Percentiles rank a stretch among this genome's conserved stretches.
Evolutionary conservation across 2,329 filamentous ascomycete genomes (phyloP).

Genomic region (Metarhizium robertsii): DNA sequence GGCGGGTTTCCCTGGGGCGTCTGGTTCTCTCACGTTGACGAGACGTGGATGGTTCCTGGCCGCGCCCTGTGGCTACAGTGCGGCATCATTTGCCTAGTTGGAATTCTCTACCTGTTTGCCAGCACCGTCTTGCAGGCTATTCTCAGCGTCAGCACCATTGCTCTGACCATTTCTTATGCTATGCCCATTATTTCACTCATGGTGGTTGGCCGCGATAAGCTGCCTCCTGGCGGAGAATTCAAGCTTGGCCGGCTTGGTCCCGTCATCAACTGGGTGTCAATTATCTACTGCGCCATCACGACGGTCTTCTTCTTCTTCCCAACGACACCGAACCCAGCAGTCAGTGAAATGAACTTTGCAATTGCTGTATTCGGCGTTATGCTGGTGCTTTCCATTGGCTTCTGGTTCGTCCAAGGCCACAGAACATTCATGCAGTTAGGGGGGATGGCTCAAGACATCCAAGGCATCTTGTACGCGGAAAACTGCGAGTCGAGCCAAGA

Average conservation of each 20-base stretch:
- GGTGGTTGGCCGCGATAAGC: constrained; percentile 39
- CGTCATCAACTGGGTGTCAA: constrained; percentile 36
- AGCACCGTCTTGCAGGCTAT: constrained; percentile 43
- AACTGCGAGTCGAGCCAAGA: constrained; percentile 1
- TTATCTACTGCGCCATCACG: constrained; percentile 41
- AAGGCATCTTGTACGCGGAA: constrained; percentile 9
- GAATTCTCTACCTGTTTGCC: constrained; percentile 46
- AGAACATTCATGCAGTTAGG: constrained; percentile 14
- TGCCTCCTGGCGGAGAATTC: constrained; percentile 35
- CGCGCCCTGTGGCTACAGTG: constrained; percentile 44
- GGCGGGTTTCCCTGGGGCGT: constrained; percentile 35
- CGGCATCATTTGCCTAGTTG: constrained; percentile 31
- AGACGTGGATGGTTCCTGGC: constrained; percentile 40
- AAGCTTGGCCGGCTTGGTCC: constrained; percentile 34
- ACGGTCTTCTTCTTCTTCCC: constrained; percentile 49
- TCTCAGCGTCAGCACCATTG: constrained; percentile 46
- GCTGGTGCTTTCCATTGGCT: constrained; percentile 37
- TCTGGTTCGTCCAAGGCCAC: constrained; percentile 40
- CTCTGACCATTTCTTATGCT: constrained; percentile 39
- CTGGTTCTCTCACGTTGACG: constrained; percentile 34
- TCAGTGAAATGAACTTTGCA: constrained; percentile 47
- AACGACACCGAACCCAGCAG: constrained; percentile 29
- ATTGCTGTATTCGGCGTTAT: constrained; percentile 48
- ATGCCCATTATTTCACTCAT: constrained; percentile 41
- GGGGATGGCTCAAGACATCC: constrained; percentile 10